phyloP scores from a whole-genome alignment of 306 rosid species.

The Dryas alaskensis region DNA sequence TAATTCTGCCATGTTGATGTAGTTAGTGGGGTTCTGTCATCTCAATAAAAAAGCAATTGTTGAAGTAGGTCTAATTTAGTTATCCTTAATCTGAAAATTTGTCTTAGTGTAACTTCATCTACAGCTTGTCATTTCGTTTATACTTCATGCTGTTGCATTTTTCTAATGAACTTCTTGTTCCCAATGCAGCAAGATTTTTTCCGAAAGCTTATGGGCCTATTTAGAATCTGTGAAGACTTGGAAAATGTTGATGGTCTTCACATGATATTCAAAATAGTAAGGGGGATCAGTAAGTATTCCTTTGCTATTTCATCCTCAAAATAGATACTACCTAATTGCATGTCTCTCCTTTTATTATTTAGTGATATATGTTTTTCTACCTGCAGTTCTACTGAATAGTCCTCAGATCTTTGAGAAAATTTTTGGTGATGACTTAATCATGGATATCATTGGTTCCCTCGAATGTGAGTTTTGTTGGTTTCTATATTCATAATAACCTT shows the following conservation, averaged over 20 bases:
- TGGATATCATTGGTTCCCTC: slow-evolving; percentile 84
- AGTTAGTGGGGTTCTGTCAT: slow-evolving; percentile 18
- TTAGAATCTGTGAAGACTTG: slow-evolving; percentile 73
- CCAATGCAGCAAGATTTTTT: slow-evolving; percentile 76
- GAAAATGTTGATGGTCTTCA: slow-evolving; percentile 83
- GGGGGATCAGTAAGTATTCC: slow-evolving; percentile 81
- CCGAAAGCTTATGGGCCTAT: slow-evolving; percentile 71
- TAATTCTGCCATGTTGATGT: background rate
- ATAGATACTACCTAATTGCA: background rate
- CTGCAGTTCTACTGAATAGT: slow-evolving; percentile 84
- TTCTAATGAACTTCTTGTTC: background rate
- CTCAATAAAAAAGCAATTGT: background rate
- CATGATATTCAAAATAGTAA: slow-evolving; percentile 86
- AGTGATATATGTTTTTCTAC: slow-evolving; percentile 13
- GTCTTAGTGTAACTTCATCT: background rate
- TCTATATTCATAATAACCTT: slow-evolving; percentile 13
- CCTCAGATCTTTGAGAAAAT: slow-evolving; percentile 80
- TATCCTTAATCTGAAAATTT: background rate
- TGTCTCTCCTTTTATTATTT: background rate
- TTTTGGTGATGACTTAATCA: slow-evolving; percentile 72
- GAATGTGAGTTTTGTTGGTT: slow-evolving; percentile 67
- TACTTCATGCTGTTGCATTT: background rate
- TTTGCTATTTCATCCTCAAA: slow-evolving; percentile 12
- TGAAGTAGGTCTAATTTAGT: background rate
- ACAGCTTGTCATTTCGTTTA: background rate